A percentile compares a stretch with the other conserved stretches of the same genome.
Evolutionary conservation across 73 alveolate genomes (phyloP).

Genomic region (Tetrahymena borealis): DNA sequence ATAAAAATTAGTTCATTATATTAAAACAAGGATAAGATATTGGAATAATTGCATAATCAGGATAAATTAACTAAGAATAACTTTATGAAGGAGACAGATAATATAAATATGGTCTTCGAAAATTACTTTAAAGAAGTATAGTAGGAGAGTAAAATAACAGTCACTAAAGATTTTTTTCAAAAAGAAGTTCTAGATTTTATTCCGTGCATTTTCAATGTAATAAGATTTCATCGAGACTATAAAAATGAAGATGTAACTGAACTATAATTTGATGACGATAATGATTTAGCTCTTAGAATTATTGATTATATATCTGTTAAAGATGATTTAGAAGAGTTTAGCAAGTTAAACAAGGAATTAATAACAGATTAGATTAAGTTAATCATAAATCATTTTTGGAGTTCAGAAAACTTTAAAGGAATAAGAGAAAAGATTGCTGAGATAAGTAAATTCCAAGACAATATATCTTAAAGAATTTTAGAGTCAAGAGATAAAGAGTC

Average conservation of each 20-base stretch:
- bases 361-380: background rate
- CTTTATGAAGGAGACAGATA: no score
- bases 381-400: background rate
- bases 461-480: background rate
- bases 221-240: background rate
- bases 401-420: background rate
- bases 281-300: background rate
- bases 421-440: background rate
- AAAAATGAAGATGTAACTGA: background rate
- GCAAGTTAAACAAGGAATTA: background rate
- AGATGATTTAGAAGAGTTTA: background rate
- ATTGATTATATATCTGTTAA: background rate
- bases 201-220: background rate
- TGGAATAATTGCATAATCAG: no score
- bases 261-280: background rate
- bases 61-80: no score
- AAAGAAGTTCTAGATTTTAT: background rate
- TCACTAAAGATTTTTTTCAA: background rate
- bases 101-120: no score
- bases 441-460: background rate
- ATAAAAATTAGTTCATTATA: no score
- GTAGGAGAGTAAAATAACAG: background rate
- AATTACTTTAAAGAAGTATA: background rate
- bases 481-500: background rate
- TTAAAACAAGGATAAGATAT: no score